Evolutionary conservation across 345 rosid species (phyloP), one percentile per base, ranked within the genome.

Genomic region (Clarkia xantiana): DNA sequence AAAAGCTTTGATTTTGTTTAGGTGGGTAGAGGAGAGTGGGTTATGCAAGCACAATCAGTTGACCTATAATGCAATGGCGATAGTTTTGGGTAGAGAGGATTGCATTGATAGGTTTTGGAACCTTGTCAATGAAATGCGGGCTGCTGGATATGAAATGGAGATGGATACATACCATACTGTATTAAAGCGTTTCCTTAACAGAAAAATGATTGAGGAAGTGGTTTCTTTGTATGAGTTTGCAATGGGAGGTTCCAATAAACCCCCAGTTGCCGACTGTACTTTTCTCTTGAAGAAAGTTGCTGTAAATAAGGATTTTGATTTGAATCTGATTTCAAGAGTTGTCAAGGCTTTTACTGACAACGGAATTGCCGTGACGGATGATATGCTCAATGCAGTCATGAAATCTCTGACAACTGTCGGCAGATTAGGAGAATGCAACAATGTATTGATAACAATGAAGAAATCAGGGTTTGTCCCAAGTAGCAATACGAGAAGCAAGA

Each of bases 91-190:
- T 18, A 79, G 76, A 56, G 86, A 79, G 58, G 94, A 83, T 42
- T 86, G 68, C 50, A 60, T 76, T 3, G 96, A 86, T 64, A 72
- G 93, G 50, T 86, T 91, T 58, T 79, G 84, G 81, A 82, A 81
- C 58, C 61, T 84, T 58, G 47, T 78, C 10, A 71, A 71, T 49
- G 96, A 87, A 61, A 80, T 87, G 85, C 78, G 65, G 58, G 62
- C 44, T 49, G 64, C 58, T 9, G 84, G 86, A 22, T 72, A 61
- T 62, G 82, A 80, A 64, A 70, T 87, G 82, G 86, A 80, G 19
- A 55, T 34, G 53, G 87, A 76, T 49, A 84, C 96, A 11, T 84
- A 53, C 54, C 67, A 14, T 50, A 70, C 51, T 58, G 81, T 80
- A 60, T 68, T 64, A 6, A 71, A 61, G 38, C 73, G 75, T 52